These are phyloP conservation scores for Suillus subaureus DNA, from an alignment of 768 basidiomycete genomes.

Conservation along the genomic window DNA sequence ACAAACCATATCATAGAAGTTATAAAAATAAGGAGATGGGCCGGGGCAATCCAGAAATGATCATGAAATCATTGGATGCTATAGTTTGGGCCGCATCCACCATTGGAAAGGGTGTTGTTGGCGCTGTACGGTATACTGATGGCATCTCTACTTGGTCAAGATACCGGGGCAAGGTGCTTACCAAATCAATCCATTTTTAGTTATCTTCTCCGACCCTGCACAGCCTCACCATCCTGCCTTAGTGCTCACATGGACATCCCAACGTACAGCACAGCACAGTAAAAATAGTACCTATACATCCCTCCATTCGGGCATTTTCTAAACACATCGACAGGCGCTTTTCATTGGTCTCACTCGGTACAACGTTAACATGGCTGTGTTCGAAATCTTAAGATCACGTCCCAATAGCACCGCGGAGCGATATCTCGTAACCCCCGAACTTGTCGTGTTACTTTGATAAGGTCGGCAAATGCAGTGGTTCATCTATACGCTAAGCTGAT, in stretches of 20 bases:
- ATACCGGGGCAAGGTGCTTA: conserved; percentile 1
- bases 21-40: conserved; percentile 1
- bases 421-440: conserved; percentile 1
- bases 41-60: not conserved
- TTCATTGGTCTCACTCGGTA: not conserved
- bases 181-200: not conserved
- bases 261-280: not conserved
- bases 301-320: not conserved
- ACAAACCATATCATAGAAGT: not conserved
- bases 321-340: not conserved
- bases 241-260: not conserved
- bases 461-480: not conserved
- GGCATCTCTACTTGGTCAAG: not conserved
- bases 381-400: not conserved
- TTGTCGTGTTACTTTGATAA: conserved; percentile 7
- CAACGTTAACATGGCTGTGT: not conserved
- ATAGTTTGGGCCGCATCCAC: not conserved
- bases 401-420: not conserved
- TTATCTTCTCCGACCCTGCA: not conserved
- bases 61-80: conserved; percentile 5
- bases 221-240: not conserved
- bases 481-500: conserved; percentile 2
- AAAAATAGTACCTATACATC: not conserved
- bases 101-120: conserved; percentile 3
- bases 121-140: not conserved